Evolutionary conservation across 164 flowering plant genomes (phyloP).

Genomic region (Stephania japonica): DNA sequence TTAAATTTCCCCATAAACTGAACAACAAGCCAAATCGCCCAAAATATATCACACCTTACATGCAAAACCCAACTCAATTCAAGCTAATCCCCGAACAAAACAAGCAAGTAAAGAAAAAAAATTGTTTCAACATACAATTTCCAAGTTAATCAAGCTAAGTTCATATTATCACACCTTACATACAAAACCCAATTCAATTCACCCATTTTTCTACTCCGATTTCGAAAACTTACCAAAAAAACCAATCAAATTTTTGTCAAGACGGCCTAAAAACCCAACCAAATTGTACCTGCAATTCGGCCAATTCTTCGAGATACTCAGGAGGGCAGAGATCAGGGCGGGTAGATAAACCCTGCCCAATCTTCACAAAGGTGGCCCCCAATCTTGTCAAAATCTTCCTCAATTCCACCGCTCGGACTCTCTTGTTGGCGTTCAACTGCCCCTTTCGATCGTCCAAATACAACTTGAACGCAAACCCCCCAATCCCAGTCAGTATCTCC

Average conservation of each 20-base stretch:
- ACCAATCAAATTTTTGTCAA: background rate
- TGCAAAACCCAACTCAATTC: too few relatives aligned
- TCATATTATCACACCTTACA: too few relatives aligned
- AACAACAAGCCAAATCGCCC: too few relatives aligned
- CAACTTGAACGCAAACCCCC: constrained; percentile 59
- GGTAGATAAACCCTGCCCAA: constrained; percentile 94
- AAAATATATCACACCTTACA: too few relatives aligned
- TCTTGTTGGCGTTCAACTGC: constrained; percentile 46
- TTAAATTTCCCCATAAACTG: too few relatives aligned
- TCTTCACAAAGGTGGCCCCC: constrained; percentile 94
- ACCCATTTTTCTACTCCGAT: background rate
- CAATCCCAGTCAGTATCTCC: constrained; percentile 50
- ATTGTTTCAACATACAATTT: too few relatives aligned
- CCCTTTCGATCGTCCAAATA: constrained; percentile 65
- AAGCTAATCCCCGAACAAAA: too few relatives aligned
- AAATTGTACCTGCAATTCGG: constrained; percentile 62
- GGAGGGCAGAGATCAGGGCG: constrained; percentile 95
- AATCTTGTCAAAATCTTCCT: constrained; percentile 52
- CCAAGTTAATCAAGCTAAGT: too few relatives aligned
- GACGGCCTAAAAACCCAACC: background rate
- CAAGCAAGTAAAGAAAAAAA: too few relatives aligned
- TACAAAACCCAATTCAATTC: too few relatives aligned
- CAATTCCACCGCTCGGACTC: constrained; percentile 58
- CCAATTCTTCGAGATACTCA: constrained; percentile 90
- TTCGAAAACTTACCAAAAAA: background rate